phyloP scores from a whole-genome alignment of 805 yeast species.

The Schizosaccharomyces cryophilus region DNA sequence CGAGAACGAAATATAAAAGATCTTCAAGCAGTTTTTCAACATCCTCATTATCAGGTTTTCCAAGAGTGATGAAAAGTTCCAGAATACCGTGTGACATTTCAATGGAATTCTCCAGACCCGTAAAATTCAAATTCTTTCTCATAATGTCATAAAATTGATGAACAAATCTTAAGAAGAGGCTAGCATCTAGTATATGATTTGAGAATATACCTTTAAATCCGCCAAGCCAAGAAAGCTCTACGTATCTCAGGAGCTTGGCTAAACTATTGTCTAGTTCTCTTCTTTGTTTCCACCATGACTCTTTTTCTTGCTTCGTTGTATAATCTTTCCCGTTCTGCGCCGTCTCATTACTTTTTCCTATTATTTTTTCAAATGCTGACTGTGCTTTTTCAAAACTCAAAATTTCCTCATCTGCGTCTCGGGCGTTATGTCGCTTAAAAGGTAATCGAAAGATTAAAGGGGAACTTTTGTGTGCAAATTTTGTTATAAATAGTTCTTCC shows the following conservation, averaged over 20 bases:
- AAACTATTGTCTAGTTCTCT: constrained; percentile 35
- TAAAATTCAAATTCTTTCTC: background rate
- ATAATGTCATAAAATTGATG: background rate
- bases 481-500: constrained; percentile 33
- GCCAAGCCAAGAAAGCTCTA: constrained; percentile 52
- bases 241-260: constrained; percentile 24
- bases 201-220: constrained; percentile 44
- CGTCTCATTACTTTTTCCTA: constrained; percentile 34
- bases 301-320: constrained; percentile 24
- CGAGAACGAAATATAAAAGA: constrained; percentile 35
- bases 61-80: constrained; percentile 27
- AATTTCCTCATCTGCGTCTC: constrained; percentile 21
- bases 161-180: constrained; percentile 12
- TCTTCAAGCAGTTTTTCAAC: constrained; percentile 30
- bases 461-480: constrained; percentile 14
- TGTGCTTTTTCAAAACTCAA: constrained; percentile 24
- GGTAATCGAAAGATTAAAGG: constrained; percentile 38
- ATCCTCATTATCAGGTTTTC: constrained; percentile 12
- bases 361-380: constrained; percentile 25
- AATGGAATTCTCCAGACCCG: background rate
- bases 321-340: background rate
- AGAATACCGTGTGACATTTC: constrained; percentile 24
- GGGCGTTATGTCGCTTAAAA: constrained; percentile 23
- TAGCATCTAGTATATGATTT: background rate
- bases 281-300: constrained; percentile 57